A percentile compares a stretch with the other conserved stretches of the same genome.
Evolutionary conservation across 805 yeast species (phyloP).

Genomic region (Pichia sporocuriosa): DNA sequence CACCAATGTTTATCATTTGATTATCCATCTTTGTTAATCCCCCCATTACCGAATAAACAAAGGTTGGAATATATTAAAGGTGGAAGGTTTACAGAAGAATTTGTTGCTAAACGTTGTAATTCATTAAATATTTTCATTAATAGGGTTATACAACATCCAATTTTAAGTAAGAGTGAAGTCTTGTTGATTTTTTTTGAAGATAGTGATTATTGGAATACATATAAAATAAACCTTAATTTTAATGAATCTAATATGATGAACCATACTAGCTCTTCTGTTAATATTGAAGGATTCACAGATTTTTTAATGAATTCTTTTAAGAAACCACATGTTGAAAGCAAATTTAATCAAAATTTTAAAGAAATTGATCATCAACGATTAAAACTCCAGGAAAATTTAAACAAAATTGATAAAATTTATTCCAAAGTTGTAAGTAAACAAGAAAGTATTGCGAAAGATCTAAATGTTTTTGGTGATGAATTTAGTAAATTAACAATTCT

Average conservation of each 20-base stretch:
- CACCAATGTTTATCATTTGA: conserved; percentile 71
- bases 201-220: conserved; percentile 61
- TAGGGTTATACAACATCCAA: conserved; percentile 69
- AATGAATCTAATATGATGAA: conserved; percentile 2
- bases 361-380: conserved; percentile 79
- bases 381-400: conserved; percentile 76
- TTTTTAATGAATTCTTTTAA: conserved; percentile 91
- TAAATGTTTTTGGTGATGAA: conserved; percentile 63
- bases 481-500: conserved; percentile 52
- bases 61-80: conserved; percentile 90
- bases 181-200: conserved; percentile 68
- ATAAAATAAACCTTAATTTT: conserved; percentile 40
- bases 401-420: conserved; percentile 72
- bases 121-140: conserved; percentile 72
- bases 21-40: conserved; percentile 78
- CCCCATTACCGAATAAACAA: conserved; percentile 92
- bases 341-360: conserved; percentile 63
- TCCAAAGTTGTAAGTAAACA: conserved; percentile 66
- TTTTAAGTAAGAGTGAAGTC: conserved; percentile 60
- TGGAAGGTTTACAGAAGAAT: conserved; percentile 79
- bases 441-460: conserved; percentile 66
- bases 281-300: conserved; percentile 78
- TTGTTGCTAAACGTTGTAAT: conserved; percentile 74
- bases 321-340: conserved; percentile 50
- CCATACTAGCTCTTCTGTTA: no score